Percentiles rank a stretch among this genome's conserved stretches.
Conservation (phyloP, 441 rosid genomes). For the Jatropha podagrica region DNA sequence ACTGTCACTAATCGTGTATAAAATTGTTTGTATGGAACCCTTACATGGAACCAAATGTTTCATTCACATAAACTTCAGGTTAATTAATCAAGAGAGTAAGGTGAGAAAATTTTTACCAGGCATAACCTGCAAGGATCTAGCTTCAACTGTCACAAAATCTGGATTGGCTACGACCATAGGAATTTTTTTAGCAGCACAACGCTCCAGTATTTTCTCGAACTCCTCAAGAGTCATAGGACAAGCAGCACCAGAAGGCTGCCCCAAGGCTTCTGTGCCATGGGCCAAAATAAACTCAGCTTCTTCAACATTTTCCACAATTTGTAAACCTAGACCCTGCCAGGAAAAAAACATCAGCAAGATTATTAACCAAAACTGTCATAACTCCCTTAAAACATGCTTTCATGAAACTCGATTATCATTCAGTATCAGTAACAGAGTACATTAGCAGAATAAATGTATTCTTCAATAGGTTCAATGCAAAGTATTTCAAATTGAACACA, state of each 20-base stretch:
- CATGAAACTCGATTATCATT: neutral
- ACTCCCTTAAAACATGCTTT: neutral
- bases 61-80: neutral
- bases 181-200: conserved; percentile 59
- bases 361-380: neutral
- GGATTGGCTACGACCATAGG: conserved; percentile 97
- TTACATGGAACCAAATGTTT: neutral
- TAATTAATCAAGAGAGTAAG: neutral
- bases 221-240: conserved; percentile 57
- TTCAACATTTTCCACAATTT: conserved; percentile 65
- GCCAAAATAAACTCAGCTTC: conserved; percentile 91
- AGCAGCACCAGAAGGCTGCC: conserved; percentile 53
- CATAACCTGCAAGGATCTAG: conserved; percentile 76
- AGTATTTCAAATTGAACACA: conserved; percentile 3
- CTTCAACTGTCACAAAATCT: conserved; percentile 90
- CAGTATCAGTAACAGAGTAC: no score
- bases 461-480: neutral
- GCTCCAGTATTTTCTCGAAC: conserved; percentile 76
- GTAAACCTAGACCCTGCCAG: conserved; percentile 67
- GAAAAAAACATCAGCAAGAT: neutral
- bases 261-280: conserved; percentile 45
- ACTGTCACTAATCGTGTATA: neutral
- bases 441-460: neutral
- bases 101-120: conserved; percentile 55
- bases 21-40: neutral